These are phyloP conservation scores for Suillus weaverae DNA, from an alignment of 768 basidiomycete genomes.

Conservation along the genomic window DNA sequence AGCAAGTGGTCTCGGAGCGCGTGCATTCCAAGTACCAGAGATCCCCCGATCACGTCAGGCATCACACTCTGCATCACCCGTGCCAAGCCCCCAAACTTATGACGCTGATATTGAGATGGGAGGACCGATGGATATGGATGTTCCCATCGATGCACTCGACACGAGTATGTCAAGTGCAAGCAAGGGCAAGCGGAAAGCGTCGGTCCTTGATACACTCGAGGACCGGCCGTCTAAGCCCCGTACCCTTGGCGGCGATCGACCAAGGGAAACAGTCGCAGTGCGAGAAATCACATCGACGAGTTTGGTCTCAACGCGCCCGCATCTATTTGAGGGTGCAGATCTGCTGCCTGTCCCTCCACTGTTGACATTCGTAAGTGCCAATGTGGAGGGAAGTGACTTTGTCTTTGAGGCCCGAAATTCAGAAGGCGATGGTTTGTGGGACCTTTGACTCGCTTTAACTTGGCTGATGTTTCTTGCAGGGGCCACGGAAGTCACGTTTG, in stretches of 20 bases:
- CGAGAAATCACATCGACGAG: slow-evolving; percentile 49
- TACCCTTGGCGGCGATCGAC: slow-evolving; percentile 71
- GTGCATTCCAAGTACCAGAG: slow-evolving; percentile 6
- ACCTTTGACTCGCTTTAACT: neutral
- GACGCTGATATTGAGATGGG: slow-evolving; percentile 43
- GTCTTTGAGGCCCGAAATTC: slow-evolving; percentile 79
- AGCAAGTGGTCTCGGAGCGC: neutral
- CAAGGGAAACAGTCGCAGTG: slow-evolving; percentile 48
- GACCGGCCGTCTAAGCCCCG: slow-evolving; percentile 39
- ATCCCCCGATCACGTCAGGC: slow-evolving; percentile 25
- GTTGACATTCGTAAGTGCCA: slow-evolving; percentile 57
- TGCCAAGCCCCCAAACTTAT: slow-evolving; percentile 51
- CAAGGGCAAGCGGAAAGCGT: slow-evolving; percentile 55
- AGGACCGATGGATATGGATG: slow-evolving; percentile 50
- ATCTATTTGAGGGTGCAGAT: slow-evolving; percentile 21
- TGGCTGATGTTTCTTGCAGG: slow-evolving; percentile 34
- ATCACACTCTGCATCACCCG: slow-evolving; percentile 43
- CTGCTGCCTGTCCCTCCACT: slow-evolving; percentile 51
- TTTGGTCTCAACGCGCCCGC: slow-evolving; percentile 19
- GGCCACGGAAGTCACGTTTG: slow-evolving; percentile 66
- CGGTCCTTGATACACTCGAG: slow-evolving; percentile 39
- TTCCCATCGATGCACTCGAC: slow-evolving; percentile 55
- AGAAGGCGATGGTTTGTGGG: slow-evolving; percentile 55
- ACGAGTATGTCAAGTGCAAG: slow-evolving; percentile 27
- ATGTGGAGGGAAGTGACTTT: slow-evolving; percentile 67